Percentiles rank a stretch among this genome's conserved stretches.
phyloP scores from a whole-genome alignment of 805 yeast species.

The Teunomyces atbi region DNA sequence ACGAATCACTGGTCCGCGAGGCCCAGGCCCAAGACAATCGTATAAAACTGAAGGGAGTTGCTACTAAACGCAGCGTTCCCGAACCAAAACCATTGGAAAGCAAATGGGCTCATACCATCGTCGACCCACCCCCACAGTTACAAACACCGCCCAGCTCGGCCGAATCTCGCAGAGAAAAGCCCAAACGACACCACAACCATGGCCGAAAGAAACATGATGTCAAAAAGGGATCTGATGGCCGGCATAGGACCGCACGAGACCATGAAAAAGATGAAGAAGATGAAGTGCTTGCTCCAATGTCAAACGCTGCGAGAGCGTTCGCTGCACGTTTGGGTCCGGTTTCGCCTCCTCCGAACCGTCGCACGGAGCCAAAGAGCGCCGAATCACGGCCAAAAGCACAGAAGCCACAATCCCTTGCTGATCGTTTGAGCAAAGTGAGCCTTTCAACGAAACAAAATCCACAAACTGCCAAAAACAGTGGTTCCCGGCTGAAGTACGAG shows the following conservation, averaged over 20 bases:
- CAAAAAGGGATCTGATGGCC: not conserved
- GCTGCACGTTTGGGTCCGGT: conserved; percentile 23
- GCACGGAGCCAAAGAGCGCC: not conserved
- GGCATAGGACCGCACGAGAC: too few species aligned
- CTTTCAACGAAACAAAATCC: not conserved
- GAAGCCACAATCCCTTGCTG: not conserved
- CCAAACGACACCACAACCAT: not conserved
- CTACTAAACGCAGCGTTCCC: not conserved
- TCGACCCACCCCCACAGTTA: conserved; percentile 4
- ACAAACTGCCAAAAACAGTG: not conserved
- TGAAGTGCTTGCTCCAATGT: conserved; percentile 24
- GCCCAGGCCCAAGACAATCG: conserved; percentile 23
- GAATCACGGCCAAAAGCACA: not conserved
- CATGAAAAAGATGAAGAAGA: conserved; percentile 6
- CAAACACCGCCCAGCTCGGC: conserved; percentile 3
- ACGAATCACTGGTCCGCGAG: conserved; percentile 21
- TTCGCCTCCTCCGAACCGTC: not conserved
- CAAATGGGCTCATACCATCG: conserved; percentile 31
- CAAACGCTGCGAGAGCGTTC: conserved; percentile 30
- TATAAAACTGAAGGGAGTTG: not conserved
- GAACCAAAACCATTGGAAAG: conserved; percentile 14
- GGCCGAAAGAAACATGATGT: not conserved
- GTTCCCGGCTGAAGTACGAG: conserved; percentile 2
- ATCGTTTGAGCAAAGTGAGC: not conserved
- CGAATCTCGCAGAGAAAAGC: not conserved